A percentile compares a stretch with the other conserved stretches of the same genome.
phyloP scores from a whole-genome alignment of 768 basidiomycete genomes.

The Terana coerulea region DNA sequence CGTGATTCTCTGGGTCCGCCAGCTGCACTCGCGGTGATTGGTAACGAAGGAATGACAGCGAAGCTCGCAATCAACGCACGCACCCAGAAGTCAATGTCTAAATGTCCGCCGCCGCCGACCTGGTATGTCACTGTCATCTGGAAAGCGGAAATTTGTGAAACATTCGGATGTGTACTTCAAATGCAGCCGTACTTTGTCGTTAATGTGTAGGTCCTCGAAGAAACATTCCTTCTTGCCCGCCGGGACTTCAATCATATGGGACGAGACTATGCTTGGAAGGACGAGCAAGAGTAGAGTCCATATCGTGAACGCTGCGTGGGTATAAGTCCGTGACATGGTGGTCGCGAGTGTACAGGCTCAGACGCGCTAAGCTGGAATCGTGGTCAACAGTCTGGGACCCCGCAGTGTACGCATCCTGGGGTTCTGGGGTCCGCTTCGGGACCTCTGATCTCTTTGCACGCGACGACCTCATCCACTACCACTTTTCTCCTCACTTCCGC shows the following conservation, averaged over 20 bases:
- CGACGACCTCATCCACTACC: constrained; percentile 12
- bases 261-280: constrained; percentile 36
- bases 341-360: constrained; percentile 2
- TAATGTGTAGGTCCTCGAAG: constrained; percentile 89
- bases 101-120: constrained; percentile 93
- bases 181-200: constrained; percentile 68
- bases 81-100: constrained; percentile 98
- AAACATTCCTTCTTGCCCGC: constrained; percentile 91
- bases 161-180: neutral
- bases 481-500: constrained; percentile 17
- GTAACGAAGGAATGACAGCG: constrained; percentile 12
- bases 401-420: neutral
- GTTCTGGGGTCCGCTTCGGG: constrained; percentile 2
- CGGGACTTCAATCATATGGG: constrained; percentile 70
- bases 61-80: constrained; percentile 17
- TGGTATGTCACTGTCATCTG: constrained; percentile 99
- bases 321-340: constrained; percentile 36
- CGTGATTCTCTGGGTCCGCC: constrained; percentile 63
- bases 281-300: constrained; percentile 37
- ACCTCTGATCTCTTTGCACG: constrained; percentile 16
- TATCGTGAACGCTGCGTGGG: constrained; percentile 36
- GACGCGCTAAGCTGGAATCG: neutral
- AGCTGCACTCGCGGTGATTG: too few species aligned
- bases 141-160: neutral
- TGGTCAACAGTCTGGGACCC: constrained; percentile 6